These are phyloP conservation scores for Paxillus rubicundulus DNA, from an alignment of 768 basidiomycete genomes.

Conservation along the genomic window DNA sequence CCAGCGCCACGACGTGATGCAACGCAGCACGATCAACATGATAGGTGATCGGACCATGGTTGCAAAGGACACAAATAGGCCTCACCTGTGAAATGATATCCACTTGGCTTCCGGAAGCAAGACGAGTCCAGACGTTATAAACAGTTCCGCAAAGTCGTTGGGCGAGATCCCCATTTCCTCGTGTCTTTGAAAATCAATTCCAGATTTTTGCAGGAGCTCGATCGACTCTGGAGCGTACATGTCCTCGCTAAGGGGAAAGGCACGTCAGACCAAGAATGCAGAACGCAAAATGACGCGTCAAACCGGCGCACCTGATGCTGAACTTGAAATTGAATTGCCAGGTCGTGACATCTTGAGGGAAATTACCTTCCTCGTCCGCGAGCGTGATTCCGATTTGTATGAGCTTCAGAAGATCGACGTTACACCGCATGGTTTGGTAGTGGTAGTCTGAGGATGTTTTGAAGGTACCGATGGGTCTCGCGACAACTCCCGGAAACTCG, in stretches of 20 bases:
- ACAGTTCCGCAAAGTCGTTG: slow-evolving; percentile 93
- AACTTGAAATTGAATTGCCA: slow-evolving; percentile 99
- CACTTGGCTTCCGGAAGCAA: slow-evolving; percentile 85
- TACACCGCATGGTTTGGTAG: slow-evolving; percentile 99
- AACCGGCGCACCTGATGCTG: slow-evolving; percentile 65
- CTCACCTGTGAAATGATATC: slow-evolving; percentile 97
- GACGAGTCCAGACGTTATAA: slow-evolving; percentile 96
- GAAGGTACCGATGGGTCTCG: slow-evolving; percentile 93
- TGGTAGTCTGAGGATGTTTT: slow-evolving; percentile 98
- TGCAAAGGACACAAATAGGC: neutral
- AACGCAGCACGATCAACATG: neutral
- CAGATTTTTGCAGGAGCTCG: slow-evolving; percentile 90
- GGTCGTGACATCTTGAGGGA: slow-evolving; percentile 85
- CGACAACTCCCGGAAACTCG: slow-evolving; percentile 98
- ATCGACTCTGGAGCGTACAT: slow-evolving; percentile 99
- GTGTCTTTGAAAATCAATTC: slow-evolving; percentile 92
- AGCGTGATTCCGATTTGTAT: slow-evolving; percentile 97
- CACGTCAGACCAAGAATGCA: neutral
- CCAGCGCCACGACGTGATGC: neutral
- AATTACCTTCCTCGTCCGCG: slow-evolving; percentile 90
- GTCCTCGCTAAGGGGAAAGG: slow-evolving; percentile 65
- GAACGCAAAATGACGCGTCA: neutral
- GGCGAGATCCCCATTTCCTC: slow-evolving; percentile 90
- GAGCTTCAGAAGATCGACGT: slow-evolving; percentile 96
- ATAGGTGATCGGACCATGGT: neutral